A percentile compares a stretch with the other conserved stretches of the same genome.
These are phyloP conservation scores for Oryza glaberrima DNA, from an alignment of 176 grass and related monocot genomes.

Conservation along the genomic window DNA sequence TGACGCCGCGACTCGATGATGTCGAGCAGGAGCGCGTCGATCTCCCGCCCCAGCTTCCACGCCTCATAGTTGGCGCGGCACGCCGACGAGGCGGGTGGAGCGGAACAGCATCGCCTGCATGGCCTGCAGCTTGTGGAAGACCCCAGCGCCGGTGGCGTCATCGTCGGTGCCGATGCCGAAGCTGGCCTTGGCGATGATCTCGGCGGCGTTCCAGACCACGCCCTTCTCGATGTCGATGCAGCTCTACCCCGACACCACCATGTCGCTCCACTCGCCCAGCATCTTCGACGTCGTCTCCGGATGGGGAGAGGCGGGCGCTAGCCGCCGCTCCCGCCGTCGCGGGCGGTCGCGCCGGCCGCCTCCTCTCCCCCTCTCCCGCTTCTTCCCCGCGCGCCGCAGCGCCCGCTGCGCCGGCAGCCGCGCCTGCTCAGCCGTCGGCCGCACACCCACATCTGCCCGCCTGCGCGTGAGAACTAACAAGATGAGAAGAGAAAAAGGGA, in stretches of 20 bases:
- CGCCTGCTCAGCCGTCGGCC: no score
- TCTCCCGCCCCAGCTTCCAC: conserved; percentile 79
- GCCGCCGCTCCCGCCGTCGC: no score
- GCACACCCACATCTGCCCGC: no score
- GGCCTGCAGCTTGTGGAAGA: conserved; percentile 68
- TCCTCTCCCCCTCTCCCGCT: no score
- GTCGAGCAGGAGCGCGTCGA: conserved; percentile 61
- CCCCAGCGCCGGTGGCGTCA: conserved; percentile 45
- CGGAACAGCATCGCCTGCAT: conserved; percentile 82
- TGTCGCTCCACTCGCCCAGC: conserved; percentile 47
- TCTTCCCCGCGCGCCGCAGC: no score
- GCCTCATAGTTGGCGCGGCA: conserved; percentile 65
- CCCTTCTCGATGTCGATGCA: conserved; percentile 58
- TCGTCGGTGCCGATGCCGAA: conserved; percentile 59
- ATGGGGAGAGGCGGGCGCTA: no score
- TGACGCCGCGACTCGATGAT: conserved; percentile 52
- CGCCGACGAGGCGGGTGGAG: conserved; percentile 70
- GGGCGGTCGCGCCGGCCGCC: no score
- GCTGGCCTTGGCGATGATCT: conserved; percentile 85
- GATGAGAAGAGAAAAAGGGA: no score
- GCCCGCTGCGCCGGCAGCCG: no score
- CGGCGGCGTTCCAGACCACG: conserved; percentile 61
- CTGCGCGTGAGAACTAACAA: no score
- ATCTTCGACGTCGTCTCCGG: conserved; percentile 57
- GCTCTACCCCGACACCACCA: not conserved